phyloP scores from a whole-genome alignment of 129 eudicot species.

The Chrysanthemum seticuspe region DNA sequence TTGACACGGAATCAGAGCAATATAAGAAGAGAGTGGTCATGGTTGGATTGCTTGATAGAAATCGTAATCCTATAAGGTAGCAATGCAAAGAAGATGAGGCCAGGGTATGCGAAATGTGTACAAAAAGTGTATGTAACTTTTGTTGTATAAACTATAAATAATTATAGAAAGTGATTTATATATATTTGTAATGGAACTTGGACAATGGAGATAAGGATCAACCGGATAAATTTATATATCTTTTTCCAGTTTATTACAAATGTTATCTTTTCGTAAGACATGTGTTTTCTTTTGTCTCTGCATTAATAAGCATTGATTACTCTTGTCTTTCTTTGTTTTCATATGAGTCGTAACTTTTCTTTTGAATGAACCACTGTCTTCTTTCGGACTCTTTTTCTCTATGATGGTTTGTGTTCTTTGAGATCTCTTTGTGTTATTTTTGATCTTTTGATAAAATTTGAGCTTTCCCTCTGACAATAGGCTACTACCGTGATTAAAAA shows the following conservation, averaged over 20 bases:
- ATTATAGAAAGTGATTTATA: constrained; percentile 10
- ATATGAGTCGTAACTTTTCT: no score
- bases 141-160: constrained; percentile 8
- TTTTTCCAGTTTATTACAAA: not conserved
- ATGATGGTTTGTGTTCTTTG: no score
- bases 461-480: no score
- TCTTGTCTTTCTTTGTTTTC: no score
- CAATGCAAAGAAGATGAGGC: constrained; percentile 7
- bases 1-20: constrained; percentile 42
- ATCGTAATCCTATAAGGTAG: constrained; percentile 35
- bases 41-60: constrained; percentile 59
- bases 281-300: not conserved
- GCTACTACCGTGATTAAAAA: not conserved
- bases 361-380: no score
- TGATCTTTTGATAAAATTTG: no score
- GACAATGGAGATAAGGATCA: constrained; percentile 2
- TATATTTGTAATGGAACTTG: constrained; percentile 19
- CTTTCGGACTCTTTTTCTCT: no score
- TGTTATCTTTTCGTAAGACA: not conserved
- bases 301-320: no score
- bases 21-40: constrained; percentile 55
- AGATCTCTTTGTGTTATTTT: no score
- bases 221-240: not conserved
- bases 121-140: not conserved
- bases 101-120: constrained; percentile 9